A percentile compares a stretch with the other conserved stretches of the same genome.
Conservation (phyloP, 1,284 basidiomycete species). For the Anthracocystis walkeri region DNA sequence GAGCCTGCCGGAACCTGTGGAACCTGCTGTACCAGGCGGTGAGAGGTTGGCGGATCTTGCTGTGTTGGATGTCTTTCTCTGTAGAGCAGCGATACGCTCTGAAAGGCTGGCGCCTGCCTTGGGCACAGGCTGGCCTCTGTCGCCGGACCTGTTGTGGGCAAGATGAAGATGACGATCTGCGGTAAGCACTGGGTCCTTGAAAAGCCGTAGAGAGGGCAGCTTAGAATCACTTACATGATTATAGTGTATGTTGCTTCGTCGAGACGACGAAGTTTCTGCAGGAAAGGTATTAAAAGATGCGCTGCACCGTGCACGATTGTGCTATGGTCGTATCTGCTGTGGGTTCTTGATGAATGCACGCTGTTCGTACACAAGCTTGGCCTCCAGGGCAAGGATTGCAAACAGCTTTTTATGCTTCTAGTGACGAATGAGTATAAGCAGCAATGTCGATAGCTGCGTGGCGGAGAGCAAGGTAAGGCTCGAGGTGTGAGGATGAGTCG, state of each 20-base stretch:
- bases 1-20: conserved; percentile 28
- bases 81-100: conserved; percentile 62
- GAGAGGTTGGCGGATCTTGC: conserved; percentile 35
- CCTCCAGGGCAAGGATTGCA: neutral
- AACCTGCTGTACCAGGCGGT: conserved; percentile 20
- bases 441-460: neutral
- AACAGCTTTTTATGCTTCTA: neutral
- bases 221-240: conserved; percentile 20
- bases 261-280: neutral
- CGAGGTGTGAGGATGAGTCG: neutral
- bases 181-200: neutral
- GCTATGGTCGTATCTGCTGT: neutral
- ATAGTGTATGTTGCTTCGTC: neutral
- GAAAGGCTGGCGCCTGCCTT: conserved; percentile 56
- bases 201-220: too few relatives aligned
- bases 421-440: neutral
- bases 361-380: neutral
- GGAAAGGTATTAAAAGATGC: neutral
- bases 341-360: neutral
- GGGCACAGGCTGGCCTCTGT: conserved; percentile 34
- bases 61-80: conserved; percentile 55
- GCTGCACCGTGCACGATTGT: neutral
- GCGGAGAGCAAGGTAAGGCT: too few relatives aligned
- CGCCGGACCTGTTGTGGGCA: conserved; percentile 21
- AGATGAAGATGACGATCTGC: neutral